Conservation (phyloP, 2,329 filamentous ascomycete species). For the Colletotrichum sp. region DNA sequence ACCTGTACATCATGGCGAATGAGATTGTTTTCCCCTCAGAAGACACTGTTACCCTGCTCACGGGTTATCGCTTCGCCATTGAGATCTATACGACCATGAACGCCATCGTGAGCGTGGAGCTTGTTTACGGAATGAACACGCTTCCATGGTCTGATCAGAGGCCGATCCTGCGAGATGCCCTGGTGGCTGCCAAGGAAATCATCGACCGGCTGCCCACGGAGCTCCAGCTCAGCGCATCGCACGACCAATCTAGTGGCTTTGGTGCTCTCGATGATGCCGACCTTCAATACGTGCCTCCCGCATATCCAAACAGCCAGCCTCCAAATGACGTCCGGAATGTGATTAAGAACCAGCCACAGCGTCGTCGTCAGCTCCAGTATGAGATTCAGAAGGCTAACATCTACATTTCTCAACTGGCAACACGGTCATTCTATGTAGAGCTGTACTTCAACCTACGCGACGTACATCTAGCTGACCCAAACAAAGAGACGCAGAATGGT, state of each 20-base stretch:
- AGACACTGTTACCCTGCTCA: constrained; percentile 71
- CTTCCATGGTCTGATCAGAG: constrained; percentile 82
- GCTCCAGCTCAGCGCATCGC: constrained; percentile 59
- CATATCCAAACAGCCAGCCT: constrained; percentile 50
- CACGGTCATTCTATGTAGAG: constrained; percentile 84
- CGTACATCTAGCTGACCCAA: constrained; percentile 57
- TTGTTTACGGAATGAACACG: constrained; percentile 80
- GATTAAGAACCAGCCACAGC: constrained; percentile 52
- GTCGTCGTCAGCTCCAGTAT: constrained; percentile 69
- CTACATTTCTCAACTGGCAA: constrained; percentile 80
- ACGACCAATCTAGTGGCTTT: constrained; percentile 38
- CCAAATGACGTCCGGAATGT: constrained; percentile 55
- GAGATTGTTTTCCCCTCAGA: constrained; percentile 74
- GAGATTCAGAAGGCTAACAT: constrained; percentile 95
- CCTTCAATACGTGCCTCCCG: constrained; percentile 58
- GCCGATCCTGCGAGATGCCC: constrained; percentile 71
- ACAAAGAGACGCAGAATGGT: constrained; percentile 36
- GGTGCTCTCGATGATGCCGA: constrained; percentile 47
- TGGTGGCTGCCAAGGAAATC: constrained; percentile 72
- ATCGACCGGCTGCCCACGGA: constrained; percentile 72
- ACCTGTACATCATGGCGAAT: constrained; percentile 76
- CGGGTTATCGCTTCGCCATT: constrained; percentile 82
- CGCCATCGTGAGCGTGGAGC: constrained; percentile 77
- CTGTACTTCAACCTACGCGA: constrained; percentile 82
- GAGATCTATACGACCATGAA: constrained; percentile 84